Percentiles rank a stretch among this genome's conserved stretches.
Conservation (phyloP, 2,329 filamentous ascomycete genomes). For the Ascosphaera acerosa region DNA sequence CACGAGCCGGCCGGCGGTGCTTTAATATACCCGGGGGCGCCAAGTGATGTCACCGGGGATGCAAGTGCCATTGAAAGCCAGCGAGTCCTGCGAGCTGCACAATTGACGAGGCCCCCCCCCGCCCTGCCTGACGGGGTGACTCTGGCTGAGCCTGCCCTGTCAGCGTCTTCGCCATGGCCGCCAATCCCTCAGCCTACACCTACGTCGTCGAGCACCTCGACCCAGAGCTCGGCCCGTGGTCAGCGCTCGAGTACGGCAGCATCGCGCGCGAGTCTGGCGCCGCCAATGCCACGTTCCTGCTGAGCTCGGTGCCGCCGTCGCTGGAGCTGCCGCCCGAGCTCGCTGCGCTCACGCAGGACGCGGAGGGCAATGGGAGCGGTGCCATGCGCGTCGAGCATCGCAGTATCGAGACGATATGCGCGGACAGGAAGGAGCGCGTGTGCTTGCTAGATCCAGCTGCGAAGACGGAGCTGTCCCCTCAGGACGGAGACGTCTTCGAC, state of each 20-base stretch:
- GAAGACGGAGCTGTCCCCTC: slow-evolving; percentile 52
- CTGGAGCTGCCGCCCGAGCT: slow-evolving; percentile 37
- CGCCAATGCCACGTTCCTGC: slow-evolving; percentile 42
- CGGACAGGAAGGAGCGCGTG: slow-evolving; percentile 43
- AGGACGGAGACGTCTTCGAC: slow-evolving; percentile 62
- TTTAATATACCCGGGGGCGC: too few species aligned
- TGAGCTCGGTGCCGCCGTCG: slow-evolving; percentile 50
- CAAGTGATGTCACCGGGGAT: too few species aligned
- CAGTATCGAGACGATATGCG: slow-evolving; percentile 64
- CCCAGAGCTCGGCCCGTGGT: slow-evolving; percentile 82
- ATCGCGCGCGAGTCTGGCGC: slow-evolving; percentile 61
- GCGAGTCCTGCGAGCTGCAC: too few species aligned
- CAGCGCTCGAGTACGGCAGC: slow-evolving; percentile 67
- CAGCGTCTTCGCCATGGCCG: background rate
- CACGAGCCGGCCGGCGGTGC: too few species aligned
- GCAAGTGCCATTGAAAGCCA: too few species aligned
- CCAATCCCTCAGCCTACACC: slow-evolving; percentile 23
- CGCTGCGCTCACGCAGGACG: slow-evolving; percentile 24
- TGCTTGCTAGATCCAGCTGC: slow-evolving; percentile 80
- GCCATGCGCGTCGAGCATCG: slow-evolving; percentile 45
- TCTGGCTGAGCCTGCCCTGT: too few species aligned
- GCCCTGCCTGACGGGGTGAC: too few species aligned
- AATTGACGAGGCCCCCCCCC: too few species aligned
- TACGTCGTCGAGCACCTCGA: slow-evolving; percentile 96
- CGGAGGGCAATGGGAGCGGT: too few species aligned